Evolutionary conservation across 495 filamentous ascomycete species (phyloP).

Genomic region (Tuber magnatum): DNA sequence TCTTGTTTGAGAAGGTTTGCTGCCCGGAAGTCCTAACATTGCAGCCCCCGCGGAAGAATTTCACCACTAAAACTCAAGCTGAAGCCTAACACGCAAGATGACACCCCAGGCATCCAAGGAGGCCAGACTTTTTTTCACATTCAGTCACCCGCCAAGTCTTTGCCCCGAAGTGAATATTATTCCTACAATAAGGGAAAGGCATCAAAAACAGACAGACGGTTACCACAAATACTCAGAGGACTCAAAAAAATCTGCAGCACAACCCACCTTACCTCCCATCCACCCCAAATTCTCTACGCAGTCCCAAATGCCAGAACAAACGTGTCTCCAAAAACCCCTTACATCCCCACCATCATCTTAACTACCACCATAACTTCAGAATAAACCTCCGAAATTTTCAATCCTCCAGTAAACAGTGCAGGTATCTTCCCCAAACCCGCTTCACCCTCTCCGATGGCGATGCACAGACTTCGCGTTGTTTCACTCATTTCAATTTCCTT

Average conservation of each 20-base stretch:
- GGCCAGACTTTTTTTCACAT: background rate
- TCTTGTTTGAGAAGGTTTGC: background rate
- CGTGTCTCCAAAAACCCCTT: background rate
- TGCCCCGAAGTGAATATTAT: background rate
- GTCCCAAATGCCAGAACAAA: background rate
- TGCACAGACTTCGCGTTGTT: background rate
- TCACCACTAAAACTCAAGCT: background rate
- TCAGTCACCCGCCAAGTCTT: background rate
- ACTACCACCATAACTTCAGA: background rate
- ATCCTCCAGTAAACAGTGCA: background rate
- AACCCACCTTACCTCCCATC: background rate
- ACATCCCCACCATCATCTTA: background rate
- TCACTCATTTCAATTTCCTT: slow-evolving; percentile 21
- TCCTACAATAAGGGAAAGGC: background rate
- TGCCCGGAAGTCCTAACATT: background rate
- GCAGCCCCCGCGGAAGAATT: background rate
- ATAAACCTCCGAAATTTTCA: background rate
- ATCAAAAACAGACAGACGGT: background rate
- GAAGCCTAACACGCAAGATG: background rate
- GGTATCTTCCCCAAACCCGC: background rate
- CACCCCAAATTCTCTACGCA: background rate
- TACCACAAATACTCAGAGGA: background rate
- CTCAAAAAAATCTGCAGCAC: background rate
- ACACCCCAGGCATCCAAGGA: background rate
- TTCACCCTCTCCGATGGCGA: background rate